These are phyloP conservation scores for Globisporangium alternatum DNA, from an alignment of 352 stramenopile species.

Conservation along the genomic window DNA sequence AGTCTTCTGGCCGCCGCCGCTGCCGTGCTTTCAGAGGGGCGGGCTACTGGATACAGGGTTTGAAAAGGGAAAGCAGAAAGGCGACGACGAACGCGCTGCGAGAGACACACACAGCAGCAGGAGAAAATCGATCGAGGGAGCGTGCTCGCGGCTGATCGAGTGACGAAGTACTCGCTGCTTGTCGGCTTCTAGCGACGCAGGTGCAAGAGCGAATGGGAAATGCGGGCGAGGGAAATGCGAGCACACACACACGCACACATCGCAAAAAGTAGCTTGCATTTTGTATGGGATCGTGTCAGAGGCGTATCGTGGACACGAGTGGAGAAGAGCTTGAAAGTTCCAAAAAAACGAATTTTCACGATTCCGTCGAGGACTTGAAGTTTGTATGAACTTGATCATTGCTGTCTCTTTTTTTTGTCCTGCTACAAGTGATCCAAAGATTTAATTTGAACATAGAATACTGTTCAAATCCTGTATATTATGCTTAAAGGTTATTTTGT, in stretches of 20 bases:
- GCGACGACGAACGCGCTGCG: not conserved
- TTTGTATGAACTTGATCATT: not conserved
- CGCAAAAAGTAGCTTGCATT: not conserved
- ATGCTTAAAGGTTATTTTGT: too few species aligned
- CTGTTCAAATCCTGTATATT: too few species aligned
- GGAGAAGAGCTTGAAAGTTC: constrained; percentile 9
- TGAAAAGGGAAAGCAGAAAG: not conserved
- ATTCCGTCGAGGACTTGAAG: not conserved
- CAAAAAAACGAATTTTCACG: not conserved
- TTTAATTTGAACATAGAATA: not conserved
- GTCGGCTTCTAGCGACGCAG: not conserved
- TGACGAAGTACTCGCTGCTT: not conserved
- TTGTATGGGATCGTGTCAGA: constrained; percentile 3
- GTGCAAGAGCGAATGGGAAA: constrained; percentile 5
- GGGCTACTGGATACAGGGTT: not conserved
- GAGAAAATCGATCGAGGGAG: not conserved
- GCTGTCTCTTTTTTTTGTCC: not conserved
- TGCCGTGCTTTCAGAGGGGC: not conserved
- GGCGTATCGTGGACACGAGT: not conserved
- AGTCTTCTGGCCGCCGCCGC: too few species aligned
- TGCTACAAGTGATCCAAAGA: constrained; percentile 7
- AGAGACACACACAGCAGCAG: not conserved
- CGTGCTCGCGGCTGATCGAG: not conserved
- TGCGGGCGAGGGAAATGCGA: not conserved
- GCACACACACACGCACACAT: not conserved